Evolutionary conservation across 768 basidiomycete species (phyloP), one percentile per base, ranked within the genome.

Genomic region (Termitomyces sp.): DNA sequence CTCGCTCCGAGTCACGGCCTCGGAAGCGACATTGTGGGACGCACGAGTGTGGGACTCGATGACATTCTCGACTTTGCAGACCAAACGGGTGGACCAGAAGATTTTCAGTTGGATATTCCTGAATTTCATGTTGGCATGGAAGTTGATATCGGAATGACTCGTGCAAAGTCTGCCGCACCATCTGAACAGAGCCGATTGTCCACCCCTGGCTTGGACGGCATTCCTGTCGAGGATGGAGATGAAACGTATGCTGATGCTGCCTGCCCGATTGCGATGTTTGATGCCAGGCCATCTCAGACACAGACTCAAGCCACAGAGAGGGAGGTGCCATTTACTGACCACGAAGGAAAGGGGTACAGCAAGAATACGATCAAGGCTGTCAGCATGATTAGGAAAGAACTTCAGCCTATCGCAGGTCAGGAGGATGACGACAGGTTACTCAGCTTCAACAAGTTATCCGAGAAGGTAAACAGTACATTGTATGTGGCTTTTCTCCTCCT

Each of bases 311-410:
- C 55, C 31, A 65, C 77, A 55, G 76, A 81, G 57, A 65, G 69
- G 44, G 73, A 75, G 5, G 66, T 71, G 5, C 73, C 77, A 45
- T 62, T 68, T 35, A 59, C 62, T 19, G 80, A 79, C 23, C 72
- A 74, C 43, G 86, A 88, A 38, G 78, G 82, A 44, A 86, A 85
- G 62, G 88, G 87, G 0, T 94, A 89, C 70, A 93, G 91, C 73
- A 87, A 84, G 73, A 95, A 95, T 66, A 97, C 94, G 0, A 78
- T 90, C 53, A 91, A 89, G 67, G 94, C 94, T 1, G 72, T 95
- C 38, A 75, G 80, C 26, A 74, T 96, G 63, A 76, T 96, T 51
- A 81, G 89, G 58, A 78, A 78, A 60, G 89, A 92, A 64, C 71
- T 95, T 51, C 78, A 83, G 54, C 82, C 84, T 3, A 69, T 68